Evolutionary conservation across 176 grass and related monocot species (phyloP).

Genomic region (Themeda triandra): DNA sequence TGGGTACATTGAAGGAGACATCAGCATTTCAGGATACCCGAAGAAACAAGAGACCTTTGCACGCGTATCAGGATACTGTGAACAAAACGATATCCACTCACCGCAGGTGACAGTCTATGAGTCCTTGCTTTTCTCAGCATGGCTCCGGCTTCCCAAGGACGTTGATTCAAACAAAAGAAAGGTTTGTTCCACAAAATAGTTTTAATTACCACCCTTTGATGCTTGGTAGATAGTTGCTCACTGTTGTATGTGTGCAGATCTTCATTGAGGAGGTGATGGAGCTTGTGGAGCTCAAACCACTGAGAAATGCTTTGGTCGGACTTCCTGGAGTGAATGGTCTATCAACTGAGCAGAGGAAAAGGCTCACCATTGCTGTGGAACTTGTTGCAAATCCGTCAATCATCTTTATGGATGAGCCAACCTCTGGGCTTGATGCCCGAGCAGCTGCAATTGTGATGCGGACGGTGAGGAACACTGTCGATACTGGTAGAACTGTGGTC

Average conservation of each 20-base stretch:
- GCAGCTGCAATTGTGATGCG: conserved; percentile 94
- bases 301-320: conserved; percentile 67
- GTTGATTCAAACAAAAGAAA: conserved; percentile 64
- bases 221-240: conserved; percentile 7
- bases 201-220: background rate
- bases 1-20: conserved; percentile 66
- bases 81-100: conserved; percentile 91
- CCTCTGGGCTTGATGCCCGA: conserved; percentile 83
- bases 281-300: conserved; percentile 68
- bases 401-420: conserved; percentile 93
- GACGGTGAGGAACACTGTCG: conserved; percentile 78
- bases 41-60: conserved; percentile 97
- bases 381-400: conserved; percentile 92
- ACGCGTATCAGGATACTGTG: conserved; percentile 88
- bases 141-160: conserved; percentile 74
- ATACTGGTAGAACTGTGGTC: conserved; percentile 85
- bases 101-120: conserved; percentile 86
- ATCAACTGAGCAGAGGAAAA: conserved; percentile 85
- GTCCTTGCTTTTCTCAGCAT: conserved; percentile 79
- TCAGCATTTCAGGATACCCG: conserved; percentile 80
- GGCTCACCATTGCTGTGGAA: conserved; percentile 83
- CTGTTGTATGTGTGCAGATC: conserved; percentile 45
- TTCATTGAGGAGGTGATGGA: conserved; percentile 90
- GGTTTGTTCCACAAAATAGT: conserved; percentile 35
- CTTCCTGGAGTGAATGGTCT: conserved; percentile 76